Percentiles rank a stretch among this genome's conserved stretches.
These are phyloP conservation scores for Lophiotrema nucula DNA, from an alignment of 495 filamentous ascomycete genomes.

Conservation along the genomic window DNA sequence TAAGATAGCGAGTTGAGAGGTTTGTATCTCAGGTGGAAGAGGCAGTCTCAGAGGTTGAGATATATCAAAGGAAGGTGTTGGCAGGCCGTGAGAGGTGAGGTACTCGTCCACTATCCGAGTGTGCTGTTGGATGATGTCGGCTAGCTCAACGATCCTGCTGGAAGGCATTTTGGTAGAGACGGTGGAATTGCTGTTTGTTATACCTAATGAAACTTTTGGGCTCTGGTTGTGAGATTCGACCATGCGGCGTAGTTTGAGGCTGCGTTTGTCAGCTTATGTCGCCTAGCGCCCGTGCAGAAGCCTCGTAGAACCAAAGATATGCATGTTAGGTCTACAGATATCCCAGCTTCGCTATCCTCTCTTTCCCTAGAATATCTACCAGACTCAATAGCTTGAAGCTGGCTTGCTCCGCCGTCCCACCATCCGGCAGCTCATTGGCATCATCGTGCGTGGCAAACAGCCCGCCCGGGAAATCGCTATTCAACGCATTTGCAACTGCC, in stretches of 20 bases:
- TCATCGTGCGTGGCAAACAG: constrained; percentile 10
- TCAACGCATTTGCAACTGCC: not conserved
- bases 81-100: not conserved
- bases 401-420: not conserved
- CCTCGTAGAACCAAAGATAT: no score
- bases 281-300: no score
- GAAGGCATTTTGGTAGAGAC: not conserved
- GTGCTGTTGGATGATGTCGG: not conserved
- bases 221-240: no score
- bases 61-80: not conserved
- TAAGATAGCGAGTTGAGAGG: not conserved
- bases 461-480: not conserved
- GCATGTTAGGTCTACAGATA: no score
- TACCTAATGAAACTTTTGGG: no score
- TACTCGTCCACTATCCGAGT: not conserved
- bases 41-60: not conserved
- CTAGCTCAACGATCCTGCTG: not conserved
- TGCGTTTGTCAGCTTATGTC: no score
- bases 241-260: no score
- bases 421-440: constrained; percentile 1
- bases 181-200: no score
- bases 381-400: constrained; percentile 6
- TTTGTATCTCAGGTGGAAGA: not conserved
- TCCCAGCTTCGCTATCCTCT: not conserved
- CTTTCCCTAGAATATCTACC: constrained; percentile 1